Conservation (phyloP, 2,329 filamentous ascomycete species). For the Sporothrix luriei region DNA sequence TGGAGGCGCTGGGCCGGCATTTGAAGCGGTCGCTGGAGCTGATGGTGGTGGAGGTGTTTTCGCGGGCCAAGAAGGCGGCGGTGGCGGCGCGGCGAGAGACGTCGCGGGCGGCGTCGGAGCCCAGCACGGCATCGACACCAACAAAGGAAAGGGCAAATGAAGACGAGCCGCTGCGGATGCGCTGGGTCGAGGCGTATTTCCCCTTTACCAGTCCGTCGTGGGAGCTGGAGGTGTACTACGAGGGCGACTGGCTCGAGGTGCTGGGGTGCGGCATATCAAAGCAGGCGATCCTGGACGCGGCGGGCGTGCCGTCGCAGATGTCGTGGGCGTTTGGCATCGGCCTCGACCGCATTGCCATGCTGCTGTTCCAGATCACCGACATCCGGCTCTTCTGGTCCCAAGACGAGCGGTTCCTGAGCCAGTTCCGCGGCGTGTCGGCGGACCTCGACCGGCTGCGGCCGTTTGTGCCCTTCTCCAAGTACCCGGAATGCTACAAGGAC, state of each 20-base stretch:
- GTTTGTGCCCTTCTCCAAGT: conserved; percentile 87
- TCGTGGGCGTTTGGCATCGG: conserved; percentile 97
- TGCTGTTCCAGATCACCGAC: conserved; percentile 93
- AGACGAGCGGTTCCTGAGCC: conserved; percentile 80
- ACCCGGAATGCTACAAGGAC: conserved; percentile 87
- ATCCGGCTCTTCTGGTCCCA: conserved; percentile 95
- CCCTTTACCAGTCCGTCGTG: conserved; percentile 94
- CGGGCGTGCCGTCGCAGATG: conserved; percentile 71
- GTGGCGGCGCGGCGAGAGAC: conserved; percentile 45
- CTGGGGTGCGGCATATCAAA: conserved; percentile 89
- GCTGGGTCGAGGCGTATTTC: conserved; percentile 97
- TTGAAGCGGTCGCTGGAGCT: conserved; percentile 86
- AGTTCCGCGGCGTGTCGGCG: conserved; percentile 70
- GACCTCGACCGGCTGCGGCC: conserved; percentile 55
- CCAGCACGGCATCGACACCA: no score
- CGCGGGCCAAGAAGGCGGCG: conserved; percentile 68
- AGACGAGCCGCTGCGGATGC: conserved; percentile 76
- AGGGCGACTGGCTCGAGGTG: conserved; percentile 92
- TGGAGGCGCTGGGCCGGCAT: conserved; percentile 79
- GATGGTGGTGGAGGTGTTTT: conserved; percentile 88
- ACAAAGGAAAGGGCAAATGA: conserved; percentile 45
- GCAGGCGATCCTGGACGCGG: conserved; percentile 77
- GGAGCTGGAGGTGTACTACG: conserved; percentile 95
- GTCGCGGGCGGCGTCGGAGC: no score
- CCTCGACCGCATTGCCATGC: conserved; percentile 93